Evolutionary conservation across 306 rosid genomes (phyloP).

Genomic region (Cucurbita pepo): DNA sequence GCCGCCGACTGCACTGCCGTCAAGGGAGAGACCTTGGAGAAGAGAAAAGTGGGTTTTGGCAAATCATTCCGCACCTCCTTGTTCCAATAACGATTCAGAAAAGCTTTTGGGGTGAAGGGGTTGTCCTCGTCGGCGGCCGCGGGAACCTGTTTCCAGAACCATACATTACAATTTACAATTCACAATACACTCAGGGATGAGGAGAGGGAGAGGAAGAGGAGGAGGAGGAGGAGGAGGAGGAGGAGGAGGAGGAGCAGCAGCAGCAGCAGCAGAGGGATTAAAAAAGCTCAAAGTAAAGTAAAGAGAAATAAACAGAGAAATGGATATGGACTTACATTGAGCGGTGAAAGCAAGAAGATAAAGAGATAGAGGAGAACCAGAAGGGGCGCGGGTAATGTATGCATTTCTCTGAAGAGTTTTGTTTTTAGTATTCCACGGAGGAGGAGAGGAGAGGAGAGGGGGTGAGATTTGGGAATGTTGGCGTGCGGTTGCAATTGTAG

Average conservation of each 20-base stretch:
- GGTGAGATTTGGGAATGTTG: constrained; percentile 31
- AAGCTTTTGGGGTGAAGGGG: constrained; percentile 73
- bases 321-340: constrained; percentile 47
- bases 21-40: constrained; percentile 70
- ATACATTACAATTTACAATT: background rate
- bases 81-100: constrained; percentile 66
- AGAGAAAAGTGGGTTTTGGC: constrained; percentile 37
- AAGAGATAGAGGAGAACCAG: constrained; percentile 21
- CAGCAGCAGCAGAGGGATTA: background rate
- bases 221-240: background rate
- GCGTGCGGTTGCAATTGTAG: constrained; percentile 17
- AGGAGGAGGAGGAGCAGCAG: too few species aligned
- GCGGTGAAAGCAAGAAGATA: constrained; percentile 36
- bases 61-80: constrained; percentile 61
- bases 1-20: constrained; percentile 41
- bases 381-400: constrained; percentile 8
- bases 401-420: constrained; percentile 3
- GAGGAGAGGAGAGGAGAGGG: background rate
- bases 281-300: background rate
- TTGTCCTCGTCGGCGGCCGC: constrained; percentile 20
- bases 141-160: constrained; percentile 47
- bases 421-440: background rate
- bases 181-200: background rate
- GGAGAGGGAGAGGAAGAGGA: background rate
- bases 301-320: background rate